Evolutionary conservation across 2,329 filamentous ascomycete species (phyloP), one percentile per base, ranked within the genome.

Genomic region (Trichophyton benhamiae): DNA sequence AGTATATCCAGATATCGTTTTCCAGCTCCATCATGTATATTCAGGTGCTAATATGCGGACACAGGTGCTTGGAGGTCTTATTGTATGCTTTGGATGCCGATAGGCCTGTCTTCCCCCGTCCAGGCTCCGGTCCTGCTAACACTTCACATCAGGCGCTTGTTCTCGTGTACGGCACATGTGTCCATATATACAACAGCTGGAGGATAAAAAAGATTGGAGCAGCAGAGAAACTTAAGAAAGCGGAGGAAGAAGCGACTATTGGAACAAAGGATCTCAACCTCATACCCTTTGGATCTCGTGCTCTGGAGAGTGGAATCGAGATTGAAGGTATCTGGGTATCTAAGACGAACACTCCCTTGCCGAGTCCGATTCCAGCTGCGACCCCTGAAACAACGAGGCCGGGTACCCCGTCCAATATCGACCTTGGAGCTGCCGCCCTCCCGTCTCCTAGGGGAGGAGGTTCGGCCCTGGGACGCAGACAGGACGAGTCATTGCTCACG

Each of bases 241-340:
- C 76, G 25, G 80, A 79, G 53, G 73, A 71, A 46, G 70, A 72
- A 63, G 79, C 65, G 72, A 78, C 83, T 68, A 77, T 84, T 60
- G 76, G 81, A 74, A 75, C 73, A 65, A 72, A 74, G 57, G 78
- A 83, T 58, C 86, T 89, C 8, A 78, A 83, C 58, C 86, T 89
- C 7, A 83, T 95, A 41, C 91, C 90, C 0, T 96, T 96, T 68
- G 91, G 92, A 20, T 83, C 94, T 60, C 85, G 88, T 67, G 91
- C 91, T 5, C 83, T 96, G 55, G 87, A 96, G 71, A 87, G 83
- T 66, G 91, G 91, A 4, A 79, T 95, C 49, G 83, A 92, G 70
- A 83, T 95, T 6, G 89, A 95, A 65, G 91, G 90, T 3, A 91
- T 96, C 58, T 90, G 87, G 86, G 83, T 88, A 58, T 86, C 84